phyloP scores from a whole-genome alignment of 1,284 basidiomycete species.

The Ustilago nuda region DNA sequence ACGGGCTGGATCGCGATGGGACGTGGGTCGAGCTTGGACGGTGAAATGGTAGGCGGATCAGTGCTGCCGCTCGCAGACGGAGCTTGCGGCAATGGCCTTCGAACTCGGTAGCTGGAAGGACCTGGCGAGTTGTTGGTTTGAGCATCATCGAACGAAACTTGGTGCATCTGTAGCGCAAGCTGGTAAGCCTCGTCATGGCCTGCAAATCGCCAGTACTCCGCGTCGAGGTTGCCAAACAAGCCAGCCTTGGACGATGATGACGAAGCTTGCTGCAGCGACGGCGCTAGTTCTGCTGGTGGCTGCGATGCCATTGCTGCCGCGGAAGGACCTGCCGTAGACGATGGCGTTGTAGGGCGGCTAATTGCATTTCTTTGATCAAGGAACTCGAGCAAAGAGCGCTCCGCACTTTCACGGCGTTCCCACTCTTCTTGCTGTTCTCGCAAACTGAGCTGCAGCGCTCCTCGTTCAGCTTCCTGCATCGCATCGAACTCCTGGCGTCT shows the following conservation, averaged over 20 bases:
- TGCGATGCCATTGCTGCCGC: not conserved
- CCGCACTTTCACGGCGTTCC: slow-evolving; percentile 45
- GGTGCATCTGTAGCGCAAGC: slow-evolving; percentile 43
- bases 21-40: slow-evolving; percentile 4
- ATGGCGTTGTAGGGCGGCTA: slow-evolving; percentile 3
- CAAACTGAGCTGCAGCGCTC: slow-evolving; percentile 42
- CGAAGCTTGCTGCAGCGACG: not conserved
- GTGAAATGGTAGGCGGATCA: not conserved
- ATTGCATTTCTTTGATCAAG: slow-evolving; percentile 10
- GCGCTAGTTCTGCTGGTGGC: not conserved
- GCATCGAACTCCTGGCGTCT: slow-evolving; percentile 17
- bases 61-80: slow-evolving; percentile 2
- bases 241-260: not conserved
- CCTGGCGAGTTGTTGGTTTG: not conserved
- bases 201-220: slow-evolving; percentile 44
- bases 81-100: slow-evolving; percentile 30
- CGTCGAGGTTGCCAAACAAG: slow-evolving; percentile 19
- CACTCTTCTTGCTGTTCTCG: slow-evolving; percentile 54
- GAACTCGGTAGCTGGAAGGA: slow-evolving; percentile 7
- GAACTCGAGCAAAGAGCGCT: slow-evolving; percentile 39
- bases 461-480: slow-evolving; percentile 37
- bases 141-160: slow-evolving; percentile 14
- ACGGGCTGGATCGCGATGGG: slow-evolving; percentile 5
- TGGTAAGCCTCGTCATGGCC: slow-evolving; percentile 48
- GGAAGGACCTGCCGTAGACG: not conserved